Evolutionary conservation across 768 basidiomycete genomes (phyloP).

Genomic region (Coprinellus aureogranulatus): DNA sequence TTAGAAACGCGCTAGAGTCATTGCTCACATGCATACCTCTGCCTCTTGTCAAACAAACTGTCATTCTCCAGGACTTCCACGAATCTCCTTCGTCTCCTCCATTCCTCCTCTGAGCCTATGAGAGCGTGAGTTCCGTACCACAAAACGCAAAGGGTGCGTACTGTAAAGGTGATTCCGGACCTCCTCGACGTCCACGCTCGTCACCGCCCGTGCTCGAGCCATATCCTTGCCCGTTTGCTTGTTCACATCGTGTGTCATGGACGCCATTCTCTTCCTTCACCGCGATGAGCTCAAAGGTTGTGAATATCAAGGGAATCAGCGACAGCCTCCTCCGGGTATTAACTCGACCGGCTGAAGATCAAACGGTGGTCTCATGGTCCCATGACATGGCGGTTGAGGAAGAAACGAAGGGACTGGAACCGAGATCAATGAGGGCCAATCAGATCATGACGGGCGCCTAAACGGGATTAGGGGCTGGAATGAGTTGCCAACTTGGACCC

Average conservation of each 20-base stretch:
- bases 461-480: too few relatives aligned
- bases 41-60: conserved; percentile 56
- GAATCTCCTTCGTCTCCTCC: conserved; percentile 47
- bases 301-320: too few relatives aligned
- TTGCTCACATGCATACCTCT: conserved; percentile 36
- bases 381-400: not conserved
- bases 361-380: not conserved
- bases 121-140: not conserved
- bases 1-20: not conserved
- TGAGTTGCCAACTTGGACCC: too few relatives aligned
- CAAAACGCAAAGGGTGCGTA: conserved; percentile 24
- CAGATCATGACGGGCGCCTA: too few relatives aligned
- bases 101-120: conserved; percentile 48
- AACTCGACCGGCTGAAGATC: too few relatives aligned
- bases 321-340: too few relatives aligned
- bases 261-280: not conserved
- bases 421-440: too few relatives aligned
- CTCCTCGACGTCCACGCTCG: conserved; percentile 41
- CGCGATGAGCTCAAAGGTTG: too few relatives aligned
- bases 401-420: too few relatives aligned
- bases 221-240: conserved; percentile 54
- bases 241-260: conserved; percentile 32
- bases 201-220: conserved; percentile 41
- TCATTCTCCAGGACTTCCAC: conserved; percentile 50
- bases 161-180: conserved; percentile 52